A percentile compares a stretch with the other conserved stretches of the same genome.
These are phyloP conservation scores for Cenchrus purpureus DNA, from an alignment of 176 grass and related monocot species.

Conservation along the genomic window DNA sequence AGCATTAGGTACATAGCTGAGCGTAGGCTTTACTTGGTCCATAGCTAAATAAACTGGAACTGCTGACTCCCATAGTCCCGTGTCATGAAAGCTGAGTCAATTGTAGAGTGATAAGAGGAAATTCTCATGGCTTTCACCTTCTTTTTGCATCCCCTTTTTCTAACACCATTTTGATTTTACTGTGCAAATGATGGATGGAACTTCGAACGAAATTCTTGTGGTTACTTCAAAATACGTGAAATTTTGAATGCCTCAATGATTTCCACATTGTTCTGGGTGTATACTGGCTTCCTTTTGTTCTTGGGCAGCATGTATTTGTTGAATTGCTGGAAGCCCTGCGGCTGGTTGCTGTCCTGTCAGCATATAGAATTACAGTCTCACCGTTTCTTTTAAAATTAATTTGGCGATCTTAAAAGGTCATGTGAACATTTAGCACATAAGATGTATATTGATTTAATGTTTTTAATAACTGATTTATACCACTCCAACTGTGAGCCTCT, in stretches of 20 bases:
- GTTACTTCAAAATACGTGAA: not conserved
- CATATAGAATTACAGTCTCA: not conserved
- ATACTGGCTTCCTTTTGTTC: not conserved
- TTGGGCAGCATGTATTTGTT: not conserved
- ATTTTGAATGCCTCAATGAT: not conserved
- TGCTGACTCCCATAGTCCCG: conserved; percentile 41
- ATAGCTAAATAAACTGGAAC: conserved; percentile 53
- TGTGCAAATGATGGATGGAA: not conserved
- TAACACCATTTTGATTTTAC: not conserved
- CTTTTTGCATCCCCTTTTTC: not conserved
- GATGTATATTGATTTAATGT: no score
- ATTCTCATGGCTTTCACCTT: conserved; percentile 3
- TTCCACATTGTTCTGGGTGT: not conserved
- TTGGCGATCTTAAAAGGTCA: no score
- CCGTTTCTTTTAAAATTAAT: not conserved
- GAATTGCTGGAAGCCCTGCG: not conserved
- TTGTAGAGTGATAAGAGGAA: conserved; percentile 50
- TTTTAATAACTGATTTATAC: no score
- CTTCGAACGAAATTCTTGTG: not conserved
- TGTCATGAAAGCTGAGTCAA: conserved; percentile 50
- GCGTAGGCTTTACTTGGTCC: conserved; percentile 51
- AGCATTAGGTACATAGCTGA: conserved; percentile 65
- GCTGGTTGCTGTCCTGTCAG: not conserved
- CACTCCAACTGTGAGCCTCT: no score
- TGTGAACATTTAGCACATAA: no score